phyloP scores from a whole-genome alignment of 2,329 filamentous ascomycete species.

The Aspergillus pseudoterreus region DNA sequence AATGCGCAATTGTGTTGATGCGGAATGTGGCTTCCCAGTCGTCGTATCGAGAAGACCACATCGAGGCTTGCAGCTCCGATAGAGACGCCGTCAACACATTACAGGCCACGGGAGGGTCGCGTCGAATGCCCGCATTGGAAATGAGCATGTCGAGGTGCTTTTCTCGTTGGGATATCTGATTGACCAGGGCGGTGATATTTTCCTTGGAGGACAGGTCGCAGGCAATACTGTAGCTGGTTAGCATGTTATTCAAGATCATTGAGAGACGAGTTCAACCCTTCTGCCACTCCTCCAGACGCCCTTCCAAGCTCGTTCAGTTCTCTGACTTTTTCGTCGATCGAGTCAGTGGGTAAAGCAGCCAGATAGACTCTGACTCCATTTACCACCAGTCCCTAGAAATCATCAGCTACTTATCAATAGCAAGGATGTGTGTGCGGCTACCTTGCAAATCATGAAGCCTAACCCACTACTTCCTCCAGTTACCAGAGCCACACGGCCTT shows the following conservation, averaged over 20 bases:
- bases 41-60: slow-evolving; percentile 43
- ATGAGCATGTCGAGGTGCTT: slow-evolving; percentile 46
- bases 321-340: slow-evolving; percentile 35
- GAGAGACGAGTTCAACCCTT: slow-evolving; percentile 28
- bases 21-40: slow-evolving; percentile 48
- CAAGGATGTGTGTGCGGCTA: slow-evolving; percentile 10
- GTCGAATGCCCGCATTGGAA: slow-evolving; percentile 49
- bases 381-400: slow-evolving; percentile 37
- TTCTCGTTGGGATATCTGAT: slow-evolving; percentile 32
- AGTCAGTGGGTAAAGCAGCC: slow-evolving; percentile 40
- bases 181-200: slow-evolving; percentile 33
- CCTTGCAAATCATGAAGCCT: slow-evolving; percentile 47
- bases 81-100: slow-evolving; percentile 43
- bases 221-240: background rate
- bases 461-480: slow-evolving; percentile 46
- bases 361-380: slow-evolving; percentile 49
- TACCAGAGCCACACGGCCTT: slow-evolving; percentile 43
- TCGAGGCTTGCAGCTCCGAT: slow-evolving; percentile 42
- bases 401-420: too few relatives aligned
- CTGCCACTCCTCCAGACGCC: slow-evolving; percentile 34
- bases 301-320: slow-evolving; percentile 40
- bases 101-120: slow-evolving; percentile 44
- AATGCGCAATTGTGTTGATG: slow-evolving; percentile 50
- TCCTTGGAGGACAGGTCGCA: slow-evolving; percentile 30
- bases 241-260: background rate